Conservation (phyloP, 2,329 filamentous ascomycete genomes). For the Botrytis sinoallii region DNA sequence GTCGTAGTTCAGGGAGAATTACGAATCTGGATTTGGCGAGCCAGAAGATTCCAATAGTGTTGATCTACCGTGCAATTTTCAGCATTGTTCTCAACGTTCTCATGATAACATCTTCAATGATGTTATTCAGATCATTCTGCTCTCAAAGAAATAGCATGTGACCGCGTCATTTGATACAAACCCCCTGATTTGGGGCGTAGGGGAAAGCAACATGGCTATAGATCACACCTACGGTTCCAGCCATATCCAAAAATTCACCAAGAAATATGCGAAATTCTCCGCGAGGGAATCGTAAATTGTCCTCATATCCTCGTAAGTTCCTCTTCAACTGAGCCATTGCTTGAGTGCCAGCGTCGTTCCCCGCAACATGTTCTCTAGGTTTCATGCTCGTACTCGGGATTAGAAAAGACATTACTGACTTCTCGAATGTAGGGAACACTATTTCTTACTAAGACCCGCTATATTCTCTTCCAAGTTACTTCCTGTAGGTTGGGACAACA, state of each 20-base stretch:
- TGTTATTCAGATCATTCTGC: background rate
- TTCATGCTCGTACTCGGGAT: background rate
- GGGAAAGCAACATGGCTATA: background rate
- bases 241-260: background rate
- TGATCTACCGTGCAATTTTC: too few species aligned
- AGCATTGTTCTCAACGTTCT: too few species aligned
- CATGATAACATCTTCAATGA: too few species aligned
- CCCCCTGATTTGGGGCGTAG: too few species aligned
- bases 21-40: background rate
- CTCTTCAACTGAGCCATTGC: background rate
- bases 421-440: background rate
- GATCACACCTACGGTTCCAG: background rate
- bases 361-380: background rate
- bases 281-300: background rate
- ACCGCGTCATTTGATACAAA: background rate
- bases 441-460: background rate
- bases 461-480: too few species aligned
- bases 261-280: background rate
- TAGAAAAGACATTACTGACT: background rate
- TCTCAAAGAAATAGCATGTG: background rate
- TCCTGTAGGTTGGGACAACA: too few species aligned
- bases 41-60: too few species aligned
- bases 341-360: background rate
- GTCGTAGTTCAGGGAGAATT: background rate
- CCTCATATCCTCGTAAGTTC: background rate